phyloP scores from a whole-genome alignment of 495 filamentous ascomycete genomes.

The Podospora pseudoanserina region DNA sequence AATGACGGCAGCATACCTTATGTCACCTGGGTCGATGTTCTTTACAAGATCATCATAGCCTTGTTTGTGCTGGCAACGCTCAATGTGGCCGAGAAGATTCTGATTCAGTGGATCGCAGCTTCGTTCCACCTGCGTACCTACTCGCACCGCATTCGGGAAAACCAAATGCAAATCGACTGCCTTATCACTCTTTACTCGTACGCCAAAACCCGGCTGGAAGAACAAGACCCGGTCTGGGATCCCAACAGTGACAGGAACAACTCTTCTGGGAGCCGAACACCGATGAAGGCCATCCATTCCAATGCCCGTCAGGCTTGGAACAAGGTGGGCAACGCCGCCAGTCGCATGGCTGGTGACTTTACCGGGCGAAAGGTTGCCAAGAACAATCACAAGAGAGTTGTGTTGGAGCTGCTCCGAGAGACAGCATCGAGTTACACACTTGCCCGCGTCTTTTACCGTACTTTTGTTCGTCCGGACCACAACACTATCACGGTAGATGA shows the following conservation, averaged over 20 bases:
- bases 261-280: slow-evolving; percentile 64
- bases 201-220: slow-evolving; percentile 68
- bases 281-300: slow-evolving; percentile 63
- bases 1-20: slow-evolving; percentile 48
- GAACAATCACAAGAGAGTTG: slow-evolving; percentile 76
- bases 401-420: slow-evolving; percentile 68
- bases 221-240: slow-evolving; percentile 63
- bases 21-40: slow-evolving; percentile 65
- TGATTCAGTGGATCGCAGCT: slow-evolving; percentile 92
- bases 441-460: slow-evolving; percentile 87
- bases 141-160: slow-evolving; percentile 84
- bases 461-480: slow-evolving; percentile 69
- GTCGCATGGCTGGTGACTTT: slow-evolving; percentile 90
- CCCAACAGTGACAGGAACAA: slow-evolving; percentile 22
- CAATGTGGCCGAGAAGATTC: slow-evolving; percentile 88
- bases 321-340: slow-evolving; percentile 83
- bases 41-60: slow-evolving; percentile 84
- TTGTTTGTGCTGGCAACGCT: slow-evolving; percentile 74
- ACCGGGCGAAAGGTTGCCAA: slow-evolving; percentile 72
- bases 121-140: slow-evolving; percentile 92
- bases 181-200: slow-evolving; percentile 67
- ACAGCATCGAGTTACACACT: slow-evolving; percentile 78
- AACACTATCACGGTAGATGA: slow-evolving; percentile 76
- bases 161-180: slow-evolving; percentile 62
- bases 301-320: slow-evolving; percentile 69